Percentiles rank a stretch among this genome's conserved stretches.
Conservation (phyloP, 495 filamentous ascomycete species). For the Talaromyces liani region DNA sequence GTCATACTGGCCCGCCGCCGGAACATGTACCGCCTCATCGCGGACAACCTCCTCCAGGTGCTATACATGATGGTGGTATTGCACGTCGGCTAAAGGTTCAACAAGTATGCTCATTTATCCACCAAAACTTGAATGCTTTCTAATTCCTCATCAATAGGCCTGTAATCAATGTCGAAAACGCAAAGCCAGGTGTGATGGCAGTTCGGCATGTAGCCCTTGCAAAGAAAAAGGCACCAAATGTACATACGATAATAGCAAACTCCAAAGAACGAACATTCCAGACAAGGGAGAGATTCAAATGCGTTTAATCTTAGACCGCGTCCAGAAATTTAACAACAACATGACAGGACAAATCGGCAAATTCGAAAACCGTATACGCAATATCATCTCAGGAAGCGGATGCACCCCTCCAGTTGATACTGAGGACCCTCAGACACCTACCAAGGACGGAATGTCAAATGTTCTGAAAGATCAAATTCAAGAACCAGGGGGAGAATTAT, state of each 20-base stretch:
- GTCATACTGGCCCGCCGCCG: conserved; percentile 15
- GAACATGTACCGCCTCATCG: conserved; percentile 16
- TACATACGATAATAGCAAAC: conserved; percentile 54
- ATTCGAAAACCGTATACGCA: too few species aligned
- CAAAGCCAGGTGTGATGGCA: conserved; percentile 55
- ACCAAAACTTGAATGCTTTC: neutral
- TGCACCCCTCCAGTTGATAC: too few species aligned
- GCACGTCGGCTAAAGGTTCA: conserved; percentile 33
- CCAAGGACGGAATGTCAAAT: too few species aligned
- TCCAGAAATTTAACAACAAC: too few species aligned
- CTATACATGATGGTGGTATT: conserved; percentile 27
- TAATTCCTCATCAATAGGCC: conserved; percentile 27
- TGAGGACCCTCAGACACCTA: too few species aligned
- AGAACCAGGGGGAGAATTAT: conserved; percentile 41
- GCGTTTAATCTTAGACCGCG: too few species aligned
- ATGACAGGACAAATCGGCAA: too few species aligned
- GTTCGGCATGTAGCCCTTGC: conserved; percentile 51
- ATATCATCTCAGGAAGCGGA: too few species aligned
- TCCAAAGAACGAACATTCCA: conserved; percentile 41
- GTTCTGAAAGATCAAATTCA: neutral
- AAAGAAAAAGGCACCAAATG: conserved; percentile 47
- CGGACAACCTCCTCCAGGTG: conserved; percentile 19
- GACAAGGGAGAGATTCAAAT: neutral
- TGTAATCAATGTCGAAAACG: conserved; percentile 54
- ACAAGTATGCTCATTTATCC: conserved; percentile 25